phyloP scores from a whole-genome alignment of 768 basidiomycete genomes.

The Zangia roseola region DNA sequence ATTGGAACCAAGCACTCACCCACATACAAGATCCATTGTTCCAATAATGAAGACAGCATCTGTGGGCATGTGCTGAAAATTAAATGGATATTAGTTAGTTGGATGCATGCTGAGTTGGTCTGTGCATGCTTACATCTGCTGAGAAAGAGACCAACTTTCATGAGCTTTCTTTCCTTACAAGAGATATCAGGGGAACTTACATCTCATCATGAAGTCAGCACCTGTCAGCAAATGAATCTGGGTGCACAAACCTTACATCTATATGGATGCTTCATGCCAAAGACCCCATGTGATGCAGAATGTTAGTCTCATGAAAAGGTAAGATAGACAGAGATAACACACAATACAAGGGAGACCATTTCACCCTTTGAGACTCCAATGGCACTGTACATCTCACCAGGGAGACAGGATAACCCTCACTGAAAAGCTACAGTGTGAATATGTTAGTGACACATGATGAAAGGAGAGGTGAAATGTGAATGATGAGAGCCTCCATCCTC shows the following conservation, averaged over 20 bases:
- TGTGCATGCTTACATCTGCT: conserved; percentile 37
- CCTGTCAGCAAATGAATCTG: conserved; percentile 95
- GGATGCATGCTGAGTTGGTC: background rate
- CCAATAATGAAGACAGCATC: conserved; percentile 98
- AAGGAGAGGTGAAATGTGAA: conserved; percentile 34
- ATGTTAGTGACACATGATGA: background rate
- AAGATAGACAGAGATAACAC: conserved; percentile 29
- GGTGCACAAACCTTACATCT: conserved; percentile 96
- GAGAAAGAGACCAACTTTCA: conserved; percentile 11
- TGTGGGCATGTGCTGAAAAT: conserved; percentile 82
- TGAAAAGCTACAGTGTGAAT: conserved; percentile 64
- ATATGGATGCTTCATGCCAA: conserved; percentile 93
- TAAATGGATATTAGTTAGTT: conserved; percentile 21
- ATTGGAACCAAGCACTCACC: conserved; percentile 51
- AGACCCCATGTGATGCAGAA: conserved; percentile 50
- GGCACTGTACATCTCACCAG: conserved; percentile 95
- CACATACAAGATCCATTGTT: conserved; percentile 98
- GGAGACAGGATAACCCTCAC: conserved; percentile 95
- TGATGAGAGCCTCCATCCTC: conserved; percentile 98
- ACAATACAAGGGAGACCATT: conserved; percentile 99
- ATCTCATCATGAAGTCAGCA: conserved; percentile 97
- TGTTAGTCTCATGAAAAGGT: background rate
- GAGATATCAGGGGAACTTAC: conserved; percentile 42
- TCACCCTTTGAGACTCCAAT: conserved; percentile 99
- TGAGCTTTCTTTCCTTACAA: too few relatives aligned